These are phyloP conservation scores for Fusarium sp. DNA, from an alignment of 2,329 filamentous ascomycete species.

Conservation along the genomic window DNA sequence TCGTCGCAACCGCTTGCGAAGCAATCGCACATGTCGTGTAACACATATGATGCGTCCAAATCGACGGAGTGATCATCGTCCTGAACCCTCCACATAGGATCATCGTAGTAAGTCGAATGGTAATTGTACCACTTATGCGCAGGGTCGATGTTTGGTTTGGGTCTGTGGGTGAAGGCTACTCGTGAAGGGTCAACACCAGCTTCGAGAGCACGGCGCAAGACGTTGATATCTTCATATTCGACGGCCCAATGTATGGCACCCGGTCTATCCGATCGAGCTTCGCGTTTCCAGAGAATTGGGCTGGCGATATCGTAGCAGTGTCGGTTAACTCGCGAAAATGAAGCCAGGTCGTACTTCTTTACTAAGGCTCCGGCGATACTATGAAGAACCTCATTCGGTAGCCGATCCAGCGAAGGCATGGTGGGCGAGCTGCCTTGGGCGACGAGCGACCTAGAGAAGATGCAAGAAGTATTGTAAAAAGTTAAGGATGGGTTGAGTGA, in stretches of 20 bases:
- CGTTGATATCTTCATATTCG: conserved; percentile 39
- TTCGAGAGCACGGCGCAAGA: conserved; percentile 43
- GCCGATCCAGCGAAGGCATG: conserved; percentile 49
- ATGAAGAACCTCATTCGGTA: conserved; percentile 48
- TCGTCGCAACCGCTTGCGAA: conserved; percentile 47
- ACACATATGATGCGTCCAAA: conserved; percentile 42
- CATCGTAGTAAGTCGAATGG: conserved; percentile 46
- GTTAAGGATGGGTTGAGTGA: neutral
- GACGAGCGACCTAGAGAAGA: conserved; percentile 22
- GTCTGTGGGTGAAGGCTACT: conserved; percentile 44
- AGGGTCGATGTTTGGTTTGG: conserved; percentile 43
- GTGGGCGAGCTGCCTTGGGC: conserved; percentile 30
- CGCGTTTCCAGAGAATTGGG: conserved; percentile 47
- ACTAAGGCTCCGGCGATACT: conserved; percentile 42
- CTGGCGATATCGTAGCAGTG: conserved; percentile 45
- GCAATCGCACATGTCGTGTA: conserved; percentile 44
- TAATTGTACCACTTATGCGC: conserved; percentile 48
- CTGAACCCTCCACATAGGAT: conserved; percentile 44
- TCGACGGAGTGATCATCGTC: conserved; percentile 46
- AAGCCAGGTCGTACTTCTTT: conserved; percentile 47
- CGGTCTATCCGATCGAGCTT: conserved; percentile 44
- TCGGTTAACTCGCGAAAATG: conserved; percentile 41
- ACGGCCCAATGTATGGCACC: conserved; percentile 47
- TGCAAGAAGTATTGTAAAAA: neutral
- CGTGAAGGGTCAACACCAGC: conserved; percentile 43